Evolutionary conservation across 2,329 filamentous ascomycete genomes (phyloP), one percentile per base, ranked within the genome.

Genomic region (Colletotrichum destructivum): DNA sequence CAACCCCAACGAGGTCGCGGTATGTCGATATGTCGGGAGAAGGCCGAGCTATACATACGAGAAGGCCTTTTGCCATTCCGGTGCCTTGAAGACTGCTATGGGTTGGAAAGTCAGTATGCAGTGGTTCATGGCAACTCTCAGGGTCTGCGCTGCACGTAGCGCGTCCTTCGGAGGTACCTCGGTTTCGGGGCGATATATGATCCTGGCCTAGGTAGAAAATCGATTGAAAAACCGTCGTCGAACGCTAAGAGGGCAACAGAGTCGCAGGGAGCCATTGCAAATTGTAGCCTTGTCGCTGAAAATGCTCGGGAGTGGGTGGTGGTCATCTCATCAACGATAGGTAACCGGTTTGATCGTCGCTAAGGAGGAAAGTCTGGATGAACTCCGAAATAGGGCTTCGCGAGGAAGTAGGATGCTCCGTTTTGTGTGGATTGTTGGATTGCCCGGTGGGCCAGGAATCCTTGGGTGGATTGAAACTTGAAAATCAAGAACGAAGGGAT

Each of bases 401-500:
- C n/a, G 54, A 60, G 11, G 2, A 42, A 62, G 8, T 38, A 11
- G 4, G n/a, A 62, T 52, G 31, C 26, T 40, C n/a, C n/a, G 9
- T 40, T 40, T 51, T 16, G 51, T 60, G 40, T 52, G 52, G 40
- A 21, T 47, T 62, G 51, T 59, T 69, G 69, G 49, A 18, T 68
- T 51, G 40, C 38, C 35, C 21, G 42, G 8, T 38, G 11, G 42
- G 60, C n/a, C n/a, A 15, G 38, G 12, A 16, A 23, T n/a, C 18
- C 44, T 62, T 49, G 49, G 35, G 56, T 1, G 13, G 35, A 15
- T n/a, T 7, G n/a, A 42, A 13, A 62, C n/a, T 44, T 13, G 54
- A 40, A n/a, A 38, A 12, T 9, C 26, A 13, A n/a, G 51, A 62
- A 11, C 69, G 69, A 68, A 56, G 69, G 51, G 69, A 68, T 61